Percentiles rank a stretch among this genome's conserved stretches.
phyloP scores from a whole-genome alignment of 805 yeast species.

The Candida sakaeoensis region DNA sequence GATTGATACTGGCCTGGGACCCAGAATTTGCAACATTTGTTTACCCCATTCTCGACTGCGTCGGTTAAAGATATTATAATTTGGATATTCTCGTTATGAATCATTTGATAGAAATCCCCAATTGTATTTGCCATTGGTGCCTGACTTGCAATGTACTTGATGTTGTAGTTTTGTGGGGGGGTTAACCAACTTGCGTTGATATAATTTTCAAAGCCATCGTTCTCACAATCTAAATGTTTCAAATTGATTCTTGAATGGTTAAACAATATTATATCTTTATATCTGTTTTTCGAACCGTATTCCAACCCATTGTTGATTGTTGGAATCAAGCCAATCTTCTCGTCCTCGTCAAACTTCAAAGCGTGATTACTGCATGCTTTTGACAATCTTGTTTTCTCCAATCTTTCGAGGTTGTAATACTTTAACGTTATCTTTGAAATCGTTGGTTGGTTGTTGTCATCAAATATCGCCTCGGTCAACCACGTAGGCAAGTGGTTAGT shows the following conservation, averaged over 20 bases:
- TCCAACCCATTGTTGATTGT: slow-evolving; percentile 74
- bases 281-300: slow-evolving; percentile 75
- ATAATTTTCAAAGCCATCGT: slow-evolving; percentile 45
- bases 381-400: slow-evolving; percentile 66
- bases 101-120: slow-evolving; percentile 82
- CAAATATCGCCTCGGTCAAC: slow-evolving; percentile 16
- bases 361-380: slow-evolving; percentile 19
- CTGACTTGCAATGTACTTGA: slow-evolving; percentile 69
- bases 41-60: slow-evolving; percentile 70
- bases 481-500: slow-evolving; percentile 26
- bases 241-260: slow-evolving; percentile 80
- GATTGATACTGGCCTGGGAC: slow-evolving; percentile 48
- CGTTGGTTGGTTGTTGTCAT: slow-evolving; percentile 1
- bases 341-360: not conserved
- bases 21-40: slow-evolving; percentile 83
- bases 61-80: slow-evolving; percentile 73
- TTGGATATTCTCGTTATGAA: slow-evolving; percentile 58
- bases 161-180: not conserved
- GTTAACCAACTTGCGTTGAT: slow-evolving; percentile 80
- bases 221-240: slow-evolving; percentile 13
- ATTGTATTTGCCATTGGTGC: slow-evolving; percentile 78
- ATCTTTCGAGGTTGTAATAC: slow-evolving; percentile 63
- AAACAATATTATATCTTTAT: slow-evolving; percentile 83
- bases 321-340: slow-evolving; percentile 23
- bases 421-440: slow-evolving; percentile 21